These are phyloP conservation scores for Mimosa pudica DNA, from an alignment of 306 rosid species.

Conservation along the genomic window DNA sequence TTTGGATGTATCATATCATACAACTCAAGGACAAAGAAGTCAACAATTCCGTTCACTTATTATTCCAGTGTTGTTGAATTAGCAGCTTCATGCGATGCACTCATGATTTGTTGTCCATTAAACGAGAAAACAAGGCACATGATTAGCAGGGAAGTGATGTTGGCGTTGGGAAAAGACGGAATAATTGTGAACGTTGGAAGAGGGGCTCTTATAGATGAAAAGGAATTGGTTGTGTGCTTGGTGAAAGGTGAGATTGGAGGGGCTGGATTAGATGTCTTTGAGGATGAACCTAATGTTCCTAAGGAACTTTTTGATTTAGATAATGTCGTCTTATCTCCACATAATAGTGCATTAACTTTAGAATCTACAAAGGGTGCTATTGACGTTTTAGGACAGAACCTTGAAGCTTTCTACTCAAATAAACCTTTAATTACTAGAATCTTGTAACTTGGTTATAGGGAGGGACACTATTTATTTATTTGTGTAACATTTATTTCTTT, in stretches of 20 bases:
- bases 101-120: constrained; percentile 38
- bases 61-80: constrained; percentile 30
- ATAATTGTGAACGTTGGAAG: constrained; percentile 46
- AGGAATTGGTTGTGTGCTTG: constrained; percentile 45
- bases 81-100: constrained; percentile 36
- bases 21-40: not conserved
- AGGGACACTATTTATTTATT: not conserved
- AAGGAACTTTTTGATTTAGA: constrained; percentile 16
- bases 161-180: constrained; percentile 42
- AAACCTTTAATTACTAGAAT: not conserved
- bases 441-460: not conserved
- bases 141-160: constrained; percentile 30
- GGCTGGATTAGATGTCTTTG: constrained; percentile 56
- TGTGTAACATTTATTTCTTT: not conserved
- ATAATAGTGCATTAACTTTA: not conserved
- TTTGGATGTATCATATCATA: constrained; percentile 6
- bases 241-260: constrained; percentile 41
- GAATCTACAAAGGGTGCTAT: not conserved
- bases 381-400: not conserved
- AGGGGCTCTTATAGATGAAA: constrained; percentile 44
- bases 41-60: not conserved
- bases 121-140: constrained; percentile 40
- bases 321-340: constrained; percentile 36
- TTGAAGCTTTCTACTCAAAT: not conserved
- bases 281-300: constrained; percentile 46